A percentile compares a stretch with the other conserved stretches of the same genome.
These are phyloP conservation scores for Solanum dulcamara DNA, from an alignment of 257 asterid species.

Conservation along the genomic window DNA sequence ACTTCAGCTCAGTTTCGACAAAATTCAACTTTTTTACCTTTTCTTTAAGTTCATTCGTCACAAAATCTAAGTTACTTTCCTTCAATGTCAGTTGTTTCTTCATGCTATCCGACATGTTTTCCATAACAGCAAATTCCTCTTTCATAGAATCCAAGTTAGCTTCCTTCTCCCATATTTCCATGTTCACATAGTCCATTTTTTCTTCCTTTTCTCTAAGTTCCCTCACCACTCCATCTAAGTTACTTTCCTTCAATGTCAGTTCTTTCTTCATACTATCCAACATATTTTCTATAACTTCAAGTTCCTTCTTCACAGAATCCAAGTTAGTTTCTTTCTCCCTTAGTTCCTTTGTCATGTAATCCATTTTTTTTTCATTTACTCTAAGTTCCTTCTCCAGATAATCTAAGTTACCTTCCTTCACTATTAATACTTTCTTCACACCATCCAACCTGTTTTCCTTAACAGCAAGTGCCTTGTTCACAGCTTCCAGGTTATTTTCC, in stretches of 20 bases:
- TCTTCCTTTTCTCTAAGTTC: neutral
- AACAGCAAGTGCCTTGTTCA: neutral
- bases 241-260: neutral
- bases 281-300: neutral
- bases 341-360: neutral
- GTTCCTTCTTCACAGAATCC: neutral
- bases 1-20: neutral
- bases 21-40: neutral
- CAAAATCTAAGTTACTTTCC: neutral
- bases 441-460: neutral
- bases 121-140: neutral
- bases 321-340: neutral
- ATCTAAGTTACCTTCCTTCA: neutral
- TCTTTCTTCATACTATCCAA: constrained; percentile 1
- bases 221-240: neutral
- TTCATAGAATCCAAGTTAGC: neutral
- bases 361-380: neutral
- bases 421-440: neutral
- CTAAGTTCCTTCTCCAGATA: neutral
- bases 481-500: neutral
- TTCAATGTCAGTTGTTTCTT: neutral
- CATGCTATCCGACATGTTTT: neutral
- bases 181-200: neutral
- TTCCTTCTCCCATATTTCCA: neutral
- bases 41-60: neutral